Base-by-base conservation (phyloP, 495 filamentous ascomycete species). In the Aspergillus affinis region DNA sequence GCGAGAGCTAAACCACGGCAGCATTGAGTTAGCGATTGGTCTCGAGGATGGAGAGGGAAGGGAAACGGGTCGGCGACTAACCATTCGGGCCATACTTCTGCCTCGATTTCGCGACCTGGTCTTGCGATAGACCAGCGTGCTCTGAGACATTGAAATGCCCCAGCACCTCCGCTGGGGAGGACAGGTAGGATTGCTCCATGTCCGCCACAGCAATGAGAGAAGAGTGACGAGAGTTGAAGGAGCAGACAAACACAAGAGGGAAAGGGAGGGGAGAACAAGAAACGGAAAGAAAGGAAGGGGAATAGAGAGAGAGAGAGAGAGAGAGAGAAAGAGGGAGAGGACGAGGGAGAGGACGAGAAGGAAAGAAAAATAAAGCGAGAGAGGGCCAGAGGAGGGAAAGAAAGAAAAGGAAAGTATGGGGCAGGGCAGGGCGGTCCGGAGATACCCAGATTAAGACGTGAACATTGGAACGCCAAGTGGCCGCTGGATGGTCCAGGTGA, bases 101-200 rank as follows among this genome's bases (percentile, higher is more conserved):
- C 65, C 84, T 83, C 51, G 80, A 80, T 50, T 79, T 73, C 26
- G 75, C 18, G n/a, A 93, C 87, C 69, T 93, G 90, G 20, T 76
- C 69, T 55, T 88, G 82, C 20, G 84, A 87, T 60, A 97, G 78
- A 61, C 93, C 93, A 59, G 78, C 74, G 18, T 77, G 62, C 64
- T 88, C 83, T 54, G 87, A 76, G 27, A 91, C 90, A 26, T 80
- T 74, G 67, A 97, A 92, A 67, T 86, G 79, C 68, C 82, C 79
- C 66, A 96, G 81, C 63, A 88, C 85, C 67, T 92, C 83, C 55
- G 83, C 75, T 64, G 82, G 82, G 59, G 89, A 80, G 70, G 82
- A 82, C 55, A 86, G 77, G 71, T 89, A 96, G 47, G 92, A 87
- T 73, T 84, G 82, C 69, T 97, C 91, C 93, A 96, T 96, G 60